phyloP scores from a whole-genome alignment of 768 basidiomycete genomes.

The Rubroboletus pulcherrimus region DNA sequence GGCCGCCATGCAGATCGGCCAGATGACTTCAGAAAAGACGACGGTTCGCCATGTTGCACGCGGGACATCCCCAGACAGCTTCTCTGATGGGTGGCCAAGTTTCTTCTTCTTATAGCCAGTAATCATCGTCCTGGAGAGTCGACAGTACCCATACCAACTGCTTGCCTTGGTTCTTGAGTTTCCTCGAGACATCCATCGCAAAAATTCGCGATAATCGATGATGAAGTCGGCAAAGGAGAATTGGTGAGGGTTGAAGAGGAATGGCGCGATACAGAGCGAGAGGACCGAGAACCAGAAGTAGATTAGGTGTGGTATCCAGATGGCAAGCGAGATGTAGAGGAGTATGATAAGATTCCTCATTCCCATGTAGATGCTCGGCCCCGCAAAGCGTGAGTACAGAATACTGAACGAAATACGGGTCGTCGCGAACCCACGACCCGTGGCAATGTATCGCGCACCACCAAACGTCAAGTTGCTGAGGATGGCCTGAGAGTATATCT shows the following conservation, averaged over 20 bases:
- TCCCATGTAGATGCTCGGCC: conserved; percentile 99
- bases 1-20: conserved; percentile 70
- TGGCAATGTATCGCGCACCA: conserved; percentile 98
- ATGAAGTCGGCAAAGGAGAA: conserved; percentile 97
- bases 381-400: conserved; percentile 97
- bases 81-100: conserved; percentile 96
- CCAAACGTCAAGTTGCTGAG: conserved; percentile 96
- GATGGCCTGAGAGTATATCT: conserved; percentile 97
- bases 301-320: conserved; percentile 93
- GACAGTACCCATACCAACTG: conserved; percentile 99
- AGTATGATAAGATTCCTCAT: conserved; percentile 90
- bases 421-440: conserved; percentile 98
- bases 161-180: conserved; percentile 96
- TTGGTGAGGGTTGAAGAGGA: conserved; percentile 99
- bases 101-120: conserved; percentile 99
- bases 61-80: conserved; percentile 90
- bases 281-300: conserved; percentile 99
- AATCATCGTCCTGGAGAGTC: conserved; percentile 93
- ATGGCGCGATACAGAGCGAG: conserved; percentile 93
- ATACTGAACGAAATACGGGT: conserved; percentile 95
- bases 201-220: conserved; percentile 97
- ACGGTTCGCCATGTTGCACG: conserved; percentile 86
- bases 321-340: conserved; percentile 84
- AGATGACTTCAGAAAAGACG: conserved; percentile 78
- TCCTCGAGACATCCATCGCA: conserved; percentile 99